A percentile compares a stretch with the other conserved stretches of the same genome.
Conservation (phyloP, 306 rosid genomes). For the Oemleria cerasiformis region DNA sequence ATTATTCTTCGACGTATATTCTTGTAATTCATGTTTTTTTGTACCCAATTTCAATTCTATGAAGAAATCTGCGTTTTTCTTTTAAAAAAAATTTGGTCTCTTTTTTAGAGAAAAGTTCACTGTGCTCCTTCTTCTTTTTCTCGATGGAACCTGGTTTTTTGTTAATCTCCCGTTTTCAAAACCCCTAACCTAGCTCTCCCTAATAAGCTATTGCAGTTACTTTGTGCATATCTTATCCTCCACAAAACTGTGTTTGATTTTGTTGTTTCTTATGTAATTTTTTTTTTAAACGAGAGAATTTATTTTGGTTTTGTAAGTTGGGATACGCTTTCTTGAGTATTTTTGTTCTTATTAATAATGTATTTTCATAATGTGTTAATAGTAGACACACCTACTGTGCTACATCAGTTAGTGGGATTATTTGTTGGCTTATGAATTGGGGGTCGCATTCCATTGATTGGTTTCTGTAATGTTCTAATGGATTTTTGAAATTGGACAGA, state of each 20-base stretch:
- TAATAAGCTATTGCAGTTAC: not conserved
- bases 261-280: not conserved
- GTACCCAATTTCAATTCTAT: not conserved
- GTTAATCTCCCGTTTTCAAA: not conserved
- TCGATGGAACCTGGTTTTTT: not conserved
- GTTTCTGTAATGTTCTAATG: not conserved
- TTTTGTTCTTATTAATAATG: not conserved
- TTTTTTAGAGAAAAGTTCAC: not conserved
- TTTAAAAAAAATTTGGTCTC: not conserved
- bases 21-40: not conserved
- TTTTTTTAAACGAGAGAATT: not conserved
- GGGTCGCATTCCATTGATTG: not conserved
- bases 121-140: not conserved
- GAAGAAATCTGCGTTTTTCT: too few relatives aligned
- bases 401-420: not conserved
- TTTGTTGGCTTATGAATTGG: not conserved
- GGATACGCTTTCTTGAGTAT: not conserved
- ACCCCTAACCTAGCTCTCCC: not conserved
- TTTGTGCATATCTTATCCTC: not conserved
- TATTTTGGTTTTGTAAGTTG: not conserved
- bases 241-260: not conserved
- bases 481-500: conserved; percentile 7
- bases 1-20: not conserved
- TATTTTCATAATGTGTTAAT: too few relatives aligned
- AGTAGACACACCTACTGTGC: too few relatives aligned